Base-by-base conservation (phyloP, 805 yeast species). In the Saturnispora saitoi region DNA sequence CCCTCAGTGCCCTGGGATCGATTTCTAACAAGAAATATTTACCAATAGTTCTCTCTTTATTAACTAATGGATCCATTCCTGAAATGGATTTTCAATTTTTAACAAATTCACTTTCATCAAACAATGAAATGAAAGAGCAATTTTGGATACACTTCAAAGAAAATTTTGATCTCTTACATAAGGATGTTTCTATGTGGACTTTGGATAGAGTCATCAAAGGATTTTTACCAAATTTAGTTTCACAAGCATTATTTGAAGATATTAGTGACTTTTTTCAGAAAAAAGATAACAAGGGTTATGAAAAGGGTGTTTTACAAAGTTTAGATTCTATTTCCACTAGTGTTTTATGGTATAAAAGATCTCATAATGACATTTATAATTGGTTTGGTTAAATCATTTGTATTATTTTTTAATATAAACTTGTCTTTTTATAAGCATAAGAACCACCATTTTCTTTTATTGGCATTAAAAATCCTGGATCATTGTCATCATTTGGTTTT, bases 11-110 rank as follows among this genome's bases (percentile, higher is more conserved):
- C 0, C 62, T 81, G 42, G 86, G 86, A 1, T 61, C 66, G 15
- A 66, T 74, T 19, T 54, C 65, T 32, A 67, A 70, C 29, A 56
- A 59, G 9, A 65, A 61, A 12, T 65, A 69, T 28, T 64, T 76
- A 24, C 56, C 62, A n/a, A 58, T 59, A 43, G 62, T 76, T 43
- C 54, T 79, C n/a, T 60, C 55, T 0, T 56, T 70, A 49, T 60
- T 78, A 30, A 58, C 71, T 39, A 68, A 76, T 32, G 70, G 70
- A 2, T 59, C 67, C 34, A 70, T 81, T 32, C 78, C 79, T 0
- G 70, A 70, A 22, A 82, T 81, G 82, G 84, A 81, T 56, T 69
- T 75, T 17, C 78, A 76, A 56, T 76, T 73, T 57, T 64, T 80
- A 45, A 73, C 75, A 3, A 60, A 58, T 8, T 62, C 76, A 24